Evolutionary conservation across 2,329 filamentous ascomycete genomes (phyloP).

Genomic region (Hypoxylon sp.): DNA sequence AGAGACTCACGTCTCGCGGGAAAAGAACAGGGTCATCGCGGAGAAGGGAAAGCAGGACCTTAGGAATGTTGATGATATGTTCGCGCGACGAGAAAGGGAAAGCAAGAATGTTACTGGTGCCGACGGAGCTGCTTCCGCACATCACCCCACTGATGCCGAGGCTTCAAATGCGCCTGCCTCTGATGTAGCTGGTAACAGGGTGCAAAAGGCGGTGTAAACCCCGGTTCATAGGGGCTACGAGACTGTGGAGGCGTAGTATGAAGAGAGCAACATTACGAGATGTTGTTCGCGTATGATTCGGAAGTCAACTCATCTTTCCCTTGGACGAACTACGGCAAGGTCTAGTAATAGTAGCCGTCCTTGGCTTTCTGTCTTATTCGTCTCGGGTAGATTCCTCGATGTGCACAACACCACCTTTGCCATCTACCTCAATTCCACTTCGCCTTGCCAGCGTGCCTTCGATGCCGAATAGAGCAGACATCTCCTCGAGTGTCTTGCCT

Average conservation of each 20-base stretch:
- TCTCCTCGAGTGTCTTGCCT: constrained; percentile 45
- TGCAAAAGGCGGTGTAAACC: constrained; percentile 6
- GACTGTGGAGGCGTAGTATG: background rate
- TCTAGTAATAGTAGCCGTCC: background rate
- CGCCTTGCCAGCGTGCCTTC: constrained; percentile 38
- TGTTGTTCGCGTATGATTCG: background rate
- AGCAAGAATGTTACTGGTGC: constrained; percentile 25
- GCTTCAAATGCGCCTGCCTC: constrained; percentile 10
- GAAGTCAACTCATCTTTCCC: background rate
- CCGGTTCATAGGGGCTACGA: background rate
- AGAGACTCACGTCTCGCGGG: constrained; percentile 44
- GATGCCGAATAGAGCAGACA: constrained; percentile 43
- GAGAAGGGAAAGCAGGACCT: constrained; percentile 51
- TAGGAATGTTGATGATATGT: constrained; percentile 45
- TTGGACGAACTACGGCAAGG: background rate
- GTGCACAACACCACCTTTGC: constrained; percentile 8
- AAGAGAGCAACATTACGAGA: background rate
- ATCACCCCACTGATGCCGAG: constrained; percentile 8
- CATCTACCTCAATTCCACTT: constrained; percentile 24
- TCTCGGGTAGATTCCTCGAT: constrained; percentile 10
- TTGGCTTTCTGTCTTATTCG: background rate
- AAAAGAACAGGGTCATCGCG: constrained; percentile 47
- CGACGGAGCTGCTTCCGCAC: background rate
- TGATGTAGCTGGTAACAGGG: background rate
- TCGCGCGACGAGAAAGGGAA: constrained; percentile 48